Percentiles rank a stretch among this genome's conserved stretches.
phyloP scores from a whole-genome alignment of 2,329 filamentous ascomycete genomes.

The Dothiorella sarmentorum region DNA sequence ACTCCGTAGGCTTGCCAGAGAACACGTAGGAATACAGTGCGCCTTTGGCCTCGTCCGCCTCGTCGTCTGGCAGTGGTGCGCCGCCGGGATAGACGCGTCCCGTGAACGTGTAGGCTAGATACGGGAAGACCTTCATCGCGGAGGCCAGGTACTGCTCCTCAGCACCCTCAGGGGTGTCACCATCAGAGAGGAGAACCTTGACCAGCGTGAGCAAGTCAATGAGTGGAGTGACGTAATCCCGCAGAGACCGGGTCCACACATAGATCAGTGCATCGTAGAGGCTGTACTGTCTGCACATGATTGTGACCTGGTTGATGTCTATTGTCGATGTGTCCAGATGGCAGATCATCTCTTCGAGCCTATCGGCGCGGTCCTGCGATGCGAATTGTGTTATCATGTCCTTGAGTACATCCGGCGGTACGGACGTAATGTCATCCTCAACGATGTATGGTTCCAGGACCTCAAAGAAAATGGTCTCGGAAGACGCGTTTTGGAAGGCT shows the following conservation, averaged over 20 bases:
- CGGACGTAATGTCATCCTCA: conserved; percentile 66
- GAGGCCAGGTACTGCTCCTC: conserved; percentile 64
- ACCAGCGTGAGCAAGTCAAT: conserved; percentile 72
- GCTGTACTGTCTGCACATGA: conserved; percentile 83
- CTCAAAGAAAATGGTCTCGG: conserved; percentile 77
- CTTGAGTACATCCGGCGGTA: conserved; percentile 84
- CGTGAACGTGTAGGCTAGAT: conserved; percentile 86
- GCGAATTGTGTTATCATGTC: conserved; percentile 80
- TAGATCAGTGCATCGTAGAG: conserved; percentile 95
- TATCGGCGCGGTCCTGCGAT: conserved; percentile 67
- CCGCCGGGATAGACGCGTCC: conserved; percentile 90
- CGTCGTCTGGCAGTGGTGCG: conserved; percentile 66
- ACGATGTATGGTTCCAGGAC: conserved; percentile 85
- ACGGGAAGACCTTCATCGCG: conserved; percentile 89
- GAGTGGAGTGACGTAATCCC: conserved; percentile 86
- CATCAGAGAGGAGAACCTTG: conserved; percentile 53
- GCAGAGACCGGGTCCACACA: conserved; percentile 89
- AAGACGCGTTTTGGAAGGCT: conserved; percentile 75
- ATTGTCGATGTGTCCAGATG: conserved; percentile 86
- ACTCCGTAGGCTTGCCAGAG: conserved; percentile 71
- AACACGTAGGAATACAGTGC: conserved; percentile 93
- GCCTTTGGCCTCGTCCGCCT: conserved; percentile 73
- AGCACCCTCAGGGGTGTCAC: conserved; percentile 52
- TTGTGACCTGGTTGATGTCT: conserved; percentile 89
- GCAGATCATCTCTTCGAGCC: conserved; percentile 91